Evolutionary conservation across 2,329 filamentous ascomycete genomes (phyloP).

Genomic region (Phymatotrichopsis omnivora): DNA sequence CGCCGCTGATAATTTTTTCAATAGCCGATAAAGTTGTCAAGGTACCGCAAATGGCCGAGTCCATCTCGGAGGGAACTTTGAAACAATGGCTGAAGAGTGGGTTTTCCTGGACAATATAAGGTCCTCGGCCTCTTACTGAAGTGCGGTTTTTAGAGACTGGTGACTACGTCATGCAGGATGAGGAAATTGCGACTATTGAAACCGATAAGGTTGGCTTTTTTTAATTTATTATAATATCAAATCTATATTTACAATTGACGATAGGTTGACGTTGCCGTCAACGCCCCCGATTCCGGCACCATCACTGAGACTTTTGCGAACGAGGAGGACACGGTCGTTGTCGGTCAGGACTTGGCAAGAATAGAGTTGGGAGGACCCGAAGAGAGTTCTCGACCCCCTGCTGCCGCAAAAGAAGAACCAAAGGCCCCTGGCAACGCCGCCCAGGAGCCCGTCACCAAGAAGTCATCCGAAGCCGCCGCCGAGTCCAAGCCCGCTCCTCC

Average conservation of each 20-base stretch:
- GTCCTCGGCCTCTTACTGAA: conserved; percentile 12
- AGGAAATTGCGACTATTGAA: conserved; percentile 97
- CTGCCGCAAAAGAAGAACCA: conserved; percentile 43
- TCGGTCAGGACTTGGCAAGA: conserved; percentile 83
- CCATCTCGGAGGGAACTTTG: conserved; percentile 91
- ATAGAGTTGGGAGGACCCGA: conserved; percentile 65
- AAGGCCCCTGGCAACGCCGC: conserved; percentile 46
- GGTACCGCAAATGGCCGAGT: conserved; percentile 97
- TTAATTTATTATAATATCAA: not conserved
- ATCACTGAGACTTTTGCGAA: conserved; percentile 86
- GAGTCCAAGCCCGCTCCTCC: conserved; percentile 27
- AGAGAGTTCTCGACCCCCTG: conserved; percentile 43
- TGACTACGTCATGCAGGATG: conserved; percentile 88
- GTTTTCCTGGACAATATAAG: conserved; percentile 31
- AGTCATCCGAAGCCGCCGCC: conserved; percentile 25
- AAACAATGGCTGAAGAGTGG: conserved; percentile 84
- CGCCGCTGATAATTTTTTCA: not conserved
- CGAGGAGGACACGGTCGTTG: conserved; percentile 90
- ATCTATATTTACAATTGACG: not conserved
- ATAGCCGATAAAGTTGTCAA: conserved; percentile 73
- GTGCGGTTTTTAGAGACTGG: conserved; percentile 52
- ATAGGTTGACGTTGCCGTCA: conserved; percentile 92
- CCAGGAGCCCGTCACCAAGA: conserved; percentile 32
- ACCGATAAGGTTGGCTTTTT: conserved; percentile 71
- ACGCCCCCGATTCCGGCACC: conserved; percentile 78